Evolutionary conservation across 139 green algal genomes (phyloP).

Genomic region (Asterochloris erici): DNA sequence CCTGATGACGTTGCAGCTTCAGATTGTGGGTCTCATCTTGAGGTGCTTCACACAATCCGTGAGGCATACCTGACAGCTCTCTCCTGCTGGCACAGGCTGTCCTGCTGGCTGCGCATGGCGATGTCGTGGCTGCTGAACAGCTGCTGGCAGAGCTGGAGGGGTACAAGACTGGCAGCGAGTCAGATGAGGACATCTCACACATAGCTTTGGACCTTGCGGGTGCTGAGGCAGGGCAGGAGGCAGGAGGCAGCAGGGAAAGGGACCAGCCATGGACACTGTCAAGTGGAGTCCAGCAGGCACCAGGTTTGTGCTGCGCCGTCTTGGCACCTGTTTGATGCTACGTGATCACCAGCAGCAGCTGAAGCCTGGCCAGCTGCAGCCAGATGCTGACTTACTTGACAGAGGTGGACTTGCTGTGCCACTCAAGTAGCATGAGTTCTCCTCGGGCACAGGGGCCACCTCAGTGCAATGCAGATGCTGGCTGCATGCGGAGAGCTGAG

Average conservation of each 20-base stretch:
- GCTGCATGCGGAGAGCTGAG: neutral
- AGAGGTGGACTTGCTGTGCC: neutral
- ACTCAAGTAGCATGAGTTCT: neutral
- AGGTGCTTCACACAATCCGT: too few relatives aligned
- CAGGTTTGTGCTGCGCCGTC: neutral
- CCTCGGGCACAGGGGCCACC: neutral
- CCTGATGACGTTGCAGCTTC: too few relatives aligned
- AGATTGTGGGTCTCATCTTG: too few relatives aligned
- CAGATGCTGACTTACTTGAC: too few relatives aligned
- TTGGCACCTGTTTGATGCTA: neutral
- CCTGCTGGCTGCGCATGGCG: neutral
- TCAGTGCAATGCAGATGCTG: neutral
- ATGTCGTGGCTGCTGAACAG: constrained; percentile 1
- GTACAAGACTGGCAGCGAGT: neutral
- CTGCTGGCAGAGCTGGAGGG: constrained; percentile 20
- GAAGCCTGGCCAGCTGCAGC: neutral
- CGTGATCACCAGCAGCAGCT: neutral
- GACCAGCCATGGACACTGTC: neutral
- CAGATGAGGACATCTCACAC: constrained; percentile 5
- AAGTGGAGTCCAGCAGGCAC: neutral
- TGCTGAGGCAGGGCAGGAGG: neutral
- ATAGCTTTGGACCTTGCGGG: neutral
- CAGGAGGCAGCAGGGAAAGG: neutral
- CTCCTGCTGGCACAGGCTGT: constrained; percentile 11
- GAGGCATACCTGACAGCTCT: too few relatives aligned